A percentile compares a stretch with the other conserved stretches of the same genome.
Conservation (phyloP, 2,329 filamentous ascomycete species). For the Colletotrichum nymphaeae region DNA sequence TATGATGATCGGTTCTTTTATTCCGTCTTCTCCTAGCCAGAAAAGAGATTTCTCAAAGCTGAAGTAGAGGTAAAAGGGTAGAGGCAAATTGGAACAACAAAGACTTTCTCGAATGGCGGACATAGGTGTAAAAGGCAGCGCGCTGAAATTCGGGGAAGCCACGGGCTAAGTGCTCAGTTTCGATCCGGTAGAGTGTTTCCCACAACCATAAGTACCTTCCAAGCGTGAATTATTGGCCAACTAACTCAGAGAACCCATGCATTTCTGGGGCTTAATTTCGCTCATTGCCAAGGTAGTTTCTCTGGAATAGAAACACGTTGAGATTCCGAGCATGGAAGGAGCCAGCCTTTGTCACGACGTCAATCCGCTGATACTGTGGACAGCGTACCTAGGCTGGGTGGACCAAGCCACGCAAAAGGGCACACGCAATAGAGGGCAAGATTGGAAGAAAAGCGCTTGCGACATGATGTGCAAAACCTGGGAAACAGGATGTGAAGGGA, state of each 20-base stretch:
- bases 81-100: background rate
- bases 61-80: too few species aligned
- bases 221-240: background rate
- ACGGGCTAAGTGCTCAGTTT: too few species aligned
- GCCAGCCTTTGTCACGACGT: background rate
- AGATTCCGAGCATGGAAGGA: background rate
- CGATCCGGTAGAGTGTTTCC: background rate
- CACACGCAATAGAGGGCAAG: background rate
- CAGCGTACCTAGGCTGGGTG: background rate
- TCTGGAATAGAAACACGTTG: background rate
- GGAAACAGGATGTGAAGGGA: background rate
- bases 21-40: background rate
- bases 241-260: background rate
- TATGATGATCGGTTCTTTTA: background rate
- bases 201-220: background rate
- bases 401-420: background rate
- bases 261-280: background rate
- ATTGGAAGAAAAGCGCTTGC: background rate
- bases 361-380: slow-evolving; percentile 2
- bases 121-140: background rate
- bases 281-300: background rate
- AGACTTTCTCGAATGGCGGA: background rate
- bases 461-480: background rate
- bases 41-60: background rate
- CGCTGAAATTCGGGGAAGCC: background rate